These are phyloP conservation scores for Huntiella abstrusa DNA, from an alignment of 2,329 filamentous ascomycete genomes.

Conservation along the genomic window DNA sequence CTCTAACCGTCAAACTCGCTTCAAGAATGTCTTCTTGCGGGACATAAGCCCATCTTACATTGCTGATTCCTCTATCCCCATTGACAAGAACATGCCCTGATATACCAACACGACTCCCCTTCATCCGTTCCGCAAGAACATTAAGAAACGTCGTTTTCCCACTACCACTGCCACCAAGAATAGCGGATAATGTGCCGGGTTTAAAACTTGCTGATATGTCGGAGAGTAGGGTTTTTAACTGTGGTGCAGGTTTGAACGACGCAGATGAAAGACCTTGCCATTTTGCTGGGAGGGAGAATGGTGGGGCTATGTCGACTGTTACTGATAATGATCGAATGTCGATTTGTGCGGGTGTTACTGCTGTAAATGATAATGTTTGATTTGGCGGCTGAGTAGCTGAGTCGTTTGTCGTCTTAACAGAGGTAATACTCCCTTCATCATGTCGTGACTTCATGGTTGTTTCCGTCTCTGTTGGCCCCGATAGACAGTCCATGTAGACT, in stretches of 20 bases:
- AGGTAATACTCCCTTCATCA: too few relatives aligned
- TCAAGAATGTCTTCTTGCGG: conserved; percentile 61
- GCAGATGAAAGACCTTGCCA: conserved; percentile 23
- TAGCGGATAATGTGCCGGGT: conserved; percentile 51
- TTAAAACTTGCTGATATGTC: conserved; percentile 44
- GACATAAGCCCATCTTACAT: conserved; percentile 47
- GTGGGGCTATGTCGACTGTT: conserved; percentile 38
- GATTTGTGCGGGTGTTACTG: conserved; percentile 36
- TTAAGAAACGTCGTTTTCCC: conserved; percentile 58
- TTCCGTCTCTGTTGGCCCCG: too few relatives aligned
- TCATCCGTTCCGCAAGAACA: conserved; percentile 49
- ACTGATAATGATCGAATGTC: conserved; percentile 35
- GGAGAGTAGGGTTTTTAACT: conserved; percentile 36
- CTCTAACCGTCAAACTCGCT: conserved; percentile 54
- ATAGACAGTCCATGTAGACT: too few relatives aligned
- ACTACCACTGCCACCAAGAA: conserved; percentile 55
- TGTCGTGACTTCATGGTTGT: too few relatives aligned
- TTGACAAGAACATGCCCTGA: conserved; percentile 45
- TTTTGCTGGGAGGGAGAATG: conserved; percentile 28
- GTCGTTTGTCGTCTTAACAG: too few relatives aligned
- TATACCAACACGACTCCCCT: conserved; percentile 30
- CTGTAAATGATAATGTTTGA: conserved; percentile 25
- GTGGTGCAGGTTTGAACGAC: conserved; percentile 20
- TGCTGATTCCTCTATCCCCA: conserved; percentile 30
- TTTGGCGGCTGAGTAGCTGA: conserved; percentile 3